A percentile compares a stretch with the other conserved stretches of the same genome.
Evolutionary conservation across 108 stramenopile genomes (phyloP).

Genomic region (Fragilaria radians): DNA sequence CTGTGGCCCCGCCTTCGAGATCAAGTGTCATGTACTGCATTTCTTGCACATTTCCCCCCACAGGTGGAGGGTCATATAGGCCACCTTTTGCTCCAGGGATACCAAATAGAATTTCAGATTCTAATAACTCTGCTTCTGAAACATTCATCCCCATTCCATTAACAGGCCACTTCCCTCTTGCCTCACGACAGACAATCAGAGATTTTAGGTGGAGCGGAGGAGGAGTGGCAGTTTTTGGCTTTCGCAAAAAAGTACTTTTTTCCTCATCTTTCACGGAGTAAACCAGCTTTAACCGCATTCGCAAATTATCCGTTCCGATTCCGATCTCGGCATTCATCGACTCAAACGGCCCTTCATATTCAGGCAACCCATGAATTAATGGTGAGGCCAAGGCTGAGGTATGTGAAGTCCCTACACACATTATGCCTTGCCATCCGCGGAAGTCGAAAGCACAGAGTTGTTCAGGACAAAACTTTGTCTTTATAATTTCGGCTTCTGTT

Average conservation of each 20-base stretch:
- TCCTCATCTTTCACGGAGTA: slow-evolving; percentile 38
- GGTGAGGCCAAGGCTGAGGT: slow-evolving; percentile 57
- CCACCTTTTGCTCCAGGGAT: slow-evolving; percentile 73
- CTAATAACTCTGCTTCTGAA: slow-evolving; percentile 3
- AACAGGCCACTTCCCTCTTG: slow-evolving; percentile 53
- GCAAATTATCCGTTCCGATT: slow-evolving; percentile 44
- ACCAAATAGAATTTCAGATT: slow-evolving; percentile 51
- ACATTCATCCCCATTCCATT: not conserved
- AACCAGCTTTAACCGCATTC: slow-evolving; percentile 78
- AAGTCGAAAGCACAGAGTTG: slow-evolving; percentile 60
- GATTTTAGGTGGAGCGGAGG: slow-evolving; percentile 69
- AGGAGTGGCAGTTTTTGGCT: slow-evolving; percentile 9
- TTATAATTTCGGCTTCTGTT: slow-evolving; percentile 18
- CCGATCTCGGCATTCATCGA: slow-evolving; percentile 77
- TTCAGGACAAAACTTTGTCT: slow-evolving; percentile 42
- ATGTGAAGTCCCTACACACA: slow-evolving; percentile 82
- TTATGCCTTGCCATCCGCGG: slow-evolving; percentile 78
- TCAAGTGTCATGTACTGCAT: slow-evolving; percentile 65
- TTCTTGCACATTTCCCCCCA: slow-evolving; percentile 59
- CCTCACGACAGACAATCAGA: slow-evolving; percentile 79
- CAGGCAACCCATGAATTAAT: slow-evolving; percentile 5
- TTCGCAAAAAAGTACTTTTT: slow-evolving; percentile 18
- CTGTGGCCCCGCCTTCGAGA: slow-evolving; percentile 77
- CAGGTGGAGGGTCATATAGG: slow-evolving; percentile 82
- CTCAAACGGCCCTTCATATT: slow-evolving; percentile 64